A percentile compares a stretch with the other conserved stretches of the same genome.
phyloP scores from a whole-genome alignment of 176 grass and related monocot genomes.

The Aegilops bicornis region DNA sequence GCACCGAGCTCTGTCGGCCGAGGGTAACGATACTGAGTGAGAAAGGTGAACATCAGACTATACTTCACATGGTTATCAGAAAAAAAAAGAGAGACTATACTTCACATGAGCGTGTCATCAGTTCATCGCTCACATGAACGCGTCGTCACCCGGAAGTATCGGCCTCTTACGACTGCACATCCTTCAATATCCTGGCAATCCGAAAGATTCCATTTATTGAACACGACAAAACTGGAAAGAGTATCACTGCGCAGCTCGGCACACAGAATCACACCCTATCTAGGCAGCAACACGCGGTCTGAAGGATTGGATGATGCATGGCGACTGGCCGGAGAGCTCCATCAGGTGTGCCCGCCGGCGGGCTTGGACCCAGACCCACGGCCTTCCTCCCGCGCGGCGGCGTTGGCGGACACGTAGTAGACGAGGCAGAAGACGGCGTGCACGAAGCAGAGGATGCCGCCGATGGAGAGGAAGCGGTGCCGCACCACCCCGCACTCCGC shows the following conservation, averaged over 20 bases:
- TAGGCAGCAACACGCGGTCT: not conserved
- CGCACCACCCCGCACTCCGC: constrained; percentile 49
- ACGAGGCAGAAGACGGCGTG: constrained; percentile 64
- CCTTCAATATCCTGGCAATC: not conserved
- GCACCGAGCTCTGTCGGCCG: not conserved
- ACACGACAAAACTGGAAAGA: not conserved
- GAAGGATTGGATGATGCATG: not conserved
- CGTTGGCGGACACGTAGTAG: constrained; percentile 79
- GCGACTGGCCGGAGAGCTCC: not conserved
- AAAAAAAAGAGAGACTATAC: not conserved
- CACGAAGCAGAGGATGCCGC: constrained; percentile 81
- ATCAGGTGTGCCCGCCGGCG: not conserved
- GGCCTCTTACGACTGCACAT: not conserved
- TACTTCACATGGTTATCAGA: not conserved
- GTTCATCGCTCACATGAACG: not conserved
- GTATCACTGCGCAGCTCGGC: not conserved
- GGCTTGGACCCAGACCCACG: not conserved
- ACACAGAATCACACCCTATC: constrained; percentile 2
- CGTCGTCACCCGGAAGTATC: not conserved
- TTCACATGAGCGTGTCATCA: too few relatives aligned
- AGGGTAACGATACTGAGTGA: not conserved
- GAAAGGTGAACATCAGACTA: not conserved
- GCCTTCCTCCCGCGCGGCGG: constrained; percentile 40
- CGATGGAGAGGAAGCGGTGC: constrained; percentile 65
- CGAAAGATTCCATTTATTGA: not conserved